Percentiles rank a stretch among this genome's conserved stretches.
phyloP scores from a whole-genome alignment of 2,329 filamentous ascomycete species.

The Nannizziopsis arthrosporioides region DNA sequence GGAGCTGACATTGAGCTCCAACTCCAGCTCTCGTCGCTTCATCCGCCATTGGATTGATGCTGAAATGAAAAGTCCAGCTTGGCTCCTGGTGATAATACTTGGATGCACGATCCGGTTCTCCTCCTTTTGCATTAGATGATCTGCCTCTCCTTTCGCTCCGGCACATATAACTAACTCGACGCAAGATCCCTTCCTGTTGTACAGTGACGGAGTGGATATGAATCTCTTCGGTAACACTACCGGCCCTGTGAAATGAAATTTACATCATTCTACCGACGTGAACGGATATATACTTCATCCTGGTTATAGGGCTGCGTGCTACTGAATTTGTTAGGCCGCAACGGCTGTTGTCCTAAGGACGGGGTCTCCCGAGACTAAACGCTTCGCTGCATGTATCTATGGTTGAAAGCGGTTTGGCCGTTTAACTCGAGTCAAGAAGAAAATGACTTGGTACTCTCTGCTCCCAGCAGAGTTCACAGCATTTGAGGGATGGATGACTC shows the following conservation, averaged over 20 bases:
- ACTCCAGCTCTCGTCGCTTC: neutral
- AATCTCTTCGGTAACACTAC: too few species aligned
- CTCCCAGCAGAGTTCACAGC: conserved; percentile 47
- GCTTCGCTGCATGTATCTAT: neutral
- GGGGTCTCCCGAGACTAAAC: neutral
- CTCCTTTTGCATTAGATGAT: neutral
- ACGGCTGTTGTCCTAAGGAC: too few species aligned
- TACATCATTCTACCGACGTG: too few species aligned
- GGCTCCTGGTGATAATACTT: neutral
- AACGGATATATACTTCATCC: too few species aligned
- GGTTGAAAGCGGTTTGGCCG: neutral
- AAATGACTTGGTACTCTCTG: conserved; percentile 55
- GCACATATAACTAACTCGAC: too few species aligned
- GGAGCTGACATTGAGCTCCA: neutral
- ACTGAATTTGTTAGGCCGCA: too few species aligned
- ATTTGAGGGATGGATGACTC: conserved; percentile 51
- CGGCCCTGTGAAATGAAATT: too few species aligned
- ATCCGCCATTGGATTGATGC: neutral
- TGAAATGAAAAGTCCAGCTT: conserved; percentile 1
- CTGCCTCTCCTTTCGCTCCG: neutral
- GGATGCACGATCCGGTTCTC: neutral
- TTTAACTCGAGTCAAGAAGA: neutral
- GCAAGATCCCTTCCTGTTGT: too few species aligned
- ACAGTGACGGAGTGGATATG: too few species aligned
- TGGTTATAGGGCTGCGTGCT: too few species aligned